Evolutionary conservation across 2,329 filamentous ascomycete genomes (phyloP).

Genomic region (Rhynchosporium secalis): DNA sequence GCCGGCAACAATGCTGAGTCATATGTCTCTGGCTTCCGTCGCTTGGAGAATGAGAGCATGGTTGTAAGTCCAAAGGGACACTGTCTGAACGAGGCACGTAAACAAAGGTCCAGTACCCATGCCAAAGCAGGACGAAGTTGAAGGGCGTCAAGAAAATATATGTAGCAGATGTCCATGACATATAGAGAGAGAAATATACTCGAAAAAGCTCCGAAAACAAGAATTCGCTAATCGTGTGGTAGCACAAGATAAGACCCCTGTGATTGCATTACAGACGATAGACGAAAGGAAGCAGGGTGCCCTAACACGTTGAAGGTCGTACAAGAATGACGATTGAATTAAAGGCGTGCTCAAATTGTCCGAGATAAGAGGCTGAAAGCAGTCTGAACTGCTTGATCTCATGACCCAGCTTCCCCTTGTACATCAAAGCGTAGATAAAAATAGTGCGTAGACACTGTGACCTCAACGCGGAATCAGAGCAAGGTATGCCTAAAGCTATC

Average conservation of each 20-base stretch:
- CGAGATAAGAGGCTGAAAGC: not conserved
- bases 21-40: not conserved
- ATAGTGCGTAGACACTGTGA: too few relatives aligned
- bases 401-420: conserved; percentile 9
- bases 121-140: too few relatives aligned
- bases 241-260: conserved; percentile 12
- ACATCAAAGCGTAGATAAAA: not conserved
- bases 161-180: not conserved
- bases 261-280: conserved; percentile 1
- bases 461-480: too few relatives aligned
- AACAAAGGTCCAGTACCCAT: not conserved
- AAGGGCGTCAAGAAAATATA: not conserved
- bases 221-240: not conserved
- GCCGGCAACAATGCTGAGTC: conserved; percentile 15
- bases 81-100: not conserved
- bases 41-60: conserved; percentile 8
- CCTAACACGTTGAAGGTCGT: conserved; percentile 12
- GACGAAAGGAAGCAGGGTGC: conserved; percentile 9
- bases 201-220: not conserved
- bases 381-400: not conserved
- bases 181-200: too few relatives aligned
- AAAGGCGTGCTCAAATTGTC: not conserved
- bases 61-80: too few relatives aligned
- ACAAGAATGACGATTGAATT: not conserved
- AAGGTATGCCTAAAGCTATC: too few relatives aligned